Base-by-base conservation (phyloP, 345 rosid genomes). In the Garcia nutans region DNA sequence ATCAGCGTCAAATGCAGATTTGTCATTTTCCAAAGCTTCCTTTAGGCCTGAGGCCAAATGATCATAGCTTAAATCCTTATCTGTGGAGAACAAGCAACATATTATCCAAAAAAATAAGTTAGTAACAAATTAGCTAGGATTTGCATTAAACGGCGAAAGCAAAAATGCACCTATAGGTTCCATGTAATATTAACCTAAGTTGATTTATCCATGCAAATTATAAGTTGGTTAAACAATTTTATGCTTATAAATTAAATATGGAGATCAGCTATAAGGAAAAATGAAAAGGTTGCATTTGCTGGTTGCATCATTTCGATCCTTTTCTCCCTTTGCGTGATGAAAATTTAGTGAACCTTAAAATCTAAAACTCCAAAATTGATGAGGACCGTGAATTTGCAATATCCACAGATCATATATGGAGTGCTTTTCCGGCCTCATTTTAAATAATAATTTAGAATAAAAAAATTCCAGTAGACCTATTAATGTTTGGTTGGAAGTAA, bases 1-100 rank as follows among this genome's bases (percentile, higher is more conserved):
- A 77, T 89, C 90, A 31, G 94, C 94, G 76, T 92, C 90, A 79
- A 92, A 90, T 10, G 76, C 88, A 76, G 93, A 89, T 69, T 85
- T 82, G 80, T 92, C 94, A 52, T 86, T 83, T 82, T 83, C 76
- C 84, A 90, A 79, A 71, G 97, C 97, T 69, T 73, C 89, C 83
- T 86, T 90, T 44, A 89, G 81, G n/a, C 97, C 93, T 71, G 42
- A 82, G 41, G 97, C 94, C 78, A 92, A 65, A 77, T 87, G 77
- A 77, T 90, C 93, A 47, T 92, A 90, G 73, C 62, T 84, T 28
- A 92, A 81, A 19, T 92, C 90, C 84, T 90, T 78, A 76, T 90
- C 94, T 92, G 22, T 9, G 23, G 68, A 28, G 26, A 9, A 44
- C 31, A 63, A 57, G 52, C 4, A 70, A 49, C 7, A 56, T 5